phyloP scores from a whole-genome alignment of 305 asterid species.

The Fraxinus velutina region DNA sequence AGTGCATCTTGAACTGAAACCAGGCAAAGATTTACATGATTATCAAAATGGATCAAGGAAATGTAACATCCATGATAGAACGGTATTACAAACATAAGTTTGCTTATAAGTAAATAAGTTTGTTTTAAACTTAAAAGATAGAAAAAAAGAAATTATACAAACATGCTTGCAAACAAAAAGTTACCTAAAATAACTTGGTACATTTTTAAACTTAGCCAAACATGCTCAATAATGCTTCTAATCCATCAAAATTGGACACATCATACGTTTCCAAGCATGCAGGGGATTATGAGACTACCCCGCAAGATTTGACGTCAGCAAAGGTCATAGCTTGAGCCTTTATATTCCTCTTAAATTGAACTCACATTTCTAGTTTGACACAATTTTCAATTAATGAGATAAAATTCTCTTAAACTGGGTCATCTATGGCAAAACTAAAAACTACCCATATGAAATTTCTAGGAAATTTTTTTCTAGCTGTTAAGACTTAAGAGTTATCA shows the following conservation, averaged over 20 bases:
- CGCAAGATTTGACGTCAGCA: neutral
- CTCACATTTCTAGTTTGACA: neutral
- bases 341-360: neutral
- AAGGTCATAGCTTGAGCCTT: neutral
- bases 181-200: neutral
- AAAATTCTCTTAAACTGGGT: neutral
- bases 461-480: neutral
- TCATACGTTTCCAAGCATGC: neutral
- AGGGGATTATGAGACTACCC: neutral
- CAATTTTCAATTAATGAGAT: neutral
- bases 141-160: neutral
- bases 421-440: neutral
- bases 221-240: neutral
- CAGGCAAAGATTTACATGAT: neutral
- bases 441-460: neutral
- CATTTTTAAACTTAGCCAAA: neutral
- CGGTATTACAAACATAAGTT: neutral
- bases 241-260: neutral
- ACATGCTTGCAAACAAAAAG: neutral
- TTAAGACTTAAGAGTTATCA: neutral
- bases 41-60: neutral
- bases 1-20: neutral
- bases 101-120: neutral
- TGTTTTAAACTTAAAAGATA: neutral
- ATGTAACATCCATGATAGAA: neutral